Evolutionary conservation across 2,329 filamentous ascomycete genomes (phyloP).

Genomic region (Microdochium paspali): DNA sequence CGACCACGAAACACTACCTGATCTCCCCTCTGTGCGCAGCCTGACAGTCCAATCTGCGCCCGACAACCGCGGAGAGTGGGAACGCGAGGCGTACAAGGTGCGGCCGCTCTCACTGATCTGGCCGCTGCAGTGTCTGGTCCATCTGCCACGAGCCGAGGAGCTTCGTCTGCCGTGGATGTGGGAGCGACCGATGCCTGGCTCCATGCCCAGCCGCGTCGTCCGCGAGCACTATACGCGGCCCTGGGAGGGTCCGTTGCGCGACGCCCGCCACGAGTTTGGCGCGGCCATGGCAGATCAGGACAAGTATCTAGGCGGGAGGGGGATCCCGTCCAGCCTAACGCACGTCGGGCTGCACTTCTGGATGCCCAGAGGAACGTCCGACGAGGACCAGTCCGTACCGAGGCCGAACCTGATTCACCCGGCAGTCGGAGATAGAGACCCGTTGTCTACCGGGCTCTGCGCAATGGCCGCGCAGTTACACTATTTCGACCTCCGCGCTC

Average conservation of each 20-base stretch:
- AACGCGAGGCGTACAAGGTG: not conserved
- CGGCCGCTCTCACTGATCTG: slow-evolving; percentile 3
- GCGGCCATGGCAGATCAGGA: slow-evolving; percentile 7
- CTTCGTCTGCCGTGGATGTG: slow-evolving; percentile 11
- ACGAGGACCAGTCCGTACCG: slow-evolving; percentile 5
- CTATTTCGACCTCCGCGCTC: slow-evolving; percentile 9
- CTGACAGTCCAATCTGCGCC: slow-evolving; percentile 2
- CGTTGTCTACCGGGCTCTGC: slow-evolving; percentile 11
- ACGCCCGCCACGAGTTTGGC: slow-evolving; percentile 15
- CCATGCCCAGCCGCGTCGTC: slow-evolving; percentile 5
- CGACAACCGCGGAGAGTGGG: not conserved
- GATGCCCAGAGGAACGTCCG: not conserved
- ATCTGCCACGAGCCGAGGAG: slow-evolving; percentile 10
- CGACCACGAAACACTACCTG: slow-evolving; percentile 7
- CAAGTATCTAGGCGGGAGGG: slow-evolving; percentile 6
- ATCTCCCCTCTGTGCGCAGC: slow-evolving; percentile 7
- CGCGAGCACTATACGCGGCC: slow-evolving; percentile 7
- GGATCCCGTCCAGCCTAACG: slow-evolving; percentile 7
- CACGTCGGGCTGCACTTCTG: slow-evolving; percentile 9
- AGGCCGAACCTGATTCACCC: slow-evolving; percentile 10
- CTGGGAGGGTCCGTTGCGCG: slow-evolving; percentile 16
- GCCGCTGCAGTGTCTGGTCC: slow-evolving; percentile 12
- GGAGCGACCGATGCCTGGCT: slow-evolving; percentile 10
- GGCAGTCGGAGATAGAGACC: slow-evolving; percentile 6
- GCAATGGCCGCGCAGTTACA: slow-evolving; percentile 8